Evolutionary conservation across 2,329 filamentous ascomycete species (phyloP).

Genomic region (Juglanconis oblonga): DNA sequence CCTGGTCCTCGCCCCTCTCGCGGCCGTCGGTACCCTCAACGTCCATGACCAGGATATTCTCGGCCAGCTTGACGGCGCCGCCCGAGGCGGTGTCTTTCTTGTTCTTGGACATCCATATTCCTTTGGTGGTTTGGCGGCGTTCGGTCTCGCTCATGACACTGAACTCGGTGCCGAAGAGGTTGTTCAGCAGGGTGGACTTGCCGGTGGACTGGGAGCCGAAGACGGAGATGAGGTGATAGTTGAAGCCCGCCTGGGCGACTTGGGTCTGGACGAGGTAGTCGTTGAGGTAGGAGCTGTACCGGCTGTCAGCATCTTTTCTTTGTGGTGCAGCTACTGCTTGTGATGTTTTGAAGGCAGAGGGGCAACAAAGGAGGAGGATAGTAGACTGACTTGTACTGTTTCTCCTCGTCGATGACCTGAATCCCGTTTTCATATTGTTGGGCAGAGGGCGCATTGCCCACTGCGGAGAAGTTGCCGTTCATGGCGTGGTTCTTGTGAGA

Average conservation of each 20-base stretch:
- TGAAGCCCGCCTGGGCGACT: conserved; percentile 88
- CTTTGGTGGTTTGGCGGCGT: conserved; percentile 94
- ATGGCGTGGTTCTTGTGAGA: conserved; percentile 36
- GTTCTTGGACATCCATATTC: conserved; percentile 99
- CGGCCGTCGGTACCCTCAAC: conserved; percentile 96
- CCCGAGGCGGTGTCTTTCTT: conserved; percentile 55
- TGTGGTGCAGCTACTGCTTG: background rate
- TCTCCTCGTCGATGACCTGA: conserved; percentile 94
- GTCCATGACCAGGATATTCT: conserved; percentile 99
- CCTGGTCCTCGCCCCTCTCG: conserved; percentile 95
- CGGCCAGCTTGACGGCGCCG: conserved; percentile 69
- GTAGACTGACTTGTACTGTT: conserved; percentile 83
- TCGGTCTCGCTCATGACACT: conserved; percentile 97
- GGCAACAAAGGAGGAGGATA: conserved; percentile 17
- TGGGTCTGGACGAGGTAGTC: conserved; percentile 78
- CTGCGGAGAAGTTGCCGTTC: conserved; percentile 79
- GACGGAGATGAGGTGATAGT: conserved; percentile 98
- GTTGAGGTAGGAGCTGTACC: conserved; percentile 66
- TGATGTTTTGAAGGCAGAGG: background rate
- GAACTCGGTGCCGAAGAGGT: conserved; percentile 93
- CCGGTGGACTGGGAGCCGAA: conserved; percentile 98
- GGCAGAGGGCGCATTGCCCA: conserved; percentile 62
- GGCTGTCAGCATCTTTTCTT: conserved; percentile 17
- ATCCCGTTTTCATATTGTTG: conserved; percentile 86
- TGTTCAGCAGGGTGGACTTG: conserved; percentile 94